Evolutionary conservation across 2,329 filamentous ascomycete species (phyloP), one percentile per base, ranked within the genome.

Genomic region (Hypoxylon sp.): DNA sequence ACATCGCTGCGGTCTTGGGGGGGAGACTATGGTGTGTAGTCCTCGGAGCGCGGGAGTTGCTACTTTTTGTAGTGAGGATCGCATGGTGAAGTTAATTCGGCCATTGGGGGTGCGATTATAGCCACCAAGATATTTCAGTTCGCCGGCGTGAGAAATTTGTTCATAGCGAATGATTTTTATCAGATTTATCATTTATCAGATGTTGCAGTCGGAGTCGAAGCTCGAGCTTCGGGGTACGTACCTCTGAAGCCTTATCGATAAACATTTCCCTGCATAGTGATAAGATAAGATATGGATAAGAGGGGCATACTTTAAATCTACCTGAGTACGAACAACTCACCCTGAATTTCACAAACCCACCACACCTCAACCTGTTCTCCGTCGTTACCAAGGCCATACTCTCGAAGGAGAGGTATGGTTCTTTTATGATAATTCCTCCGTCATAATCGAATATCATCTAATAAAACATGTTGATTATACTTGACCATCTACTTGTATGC

Each of bases 1-100:
- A 62, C 72, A 77, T 65, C 79, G 79, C 24, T 76, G 69, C 17
- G 76, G 74, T 56, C 70, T 73, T 13, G 67, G 71, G 51, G 59
- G 83, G 80, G 68, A 61, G 24, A 71, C 60, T 27, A 73, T 65
- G 17, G 76, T 75, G 61, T 78, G 77, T 24, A 79, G 56, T 54
- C 72, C 72, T 59, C 77, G 73, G 24, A 69, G 47, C 32, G 65
- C 61, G 27, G 73, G 70, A 31, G 65, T 61, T 53, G 68, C 59
- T 71, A 72, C 69, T 72, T 75, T 75, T 19, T 74, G 68, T 51
- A 76, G 61, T 54, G 74, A 71, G 47, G 65, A 55, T 66, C 72
- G 73, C 77, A 78, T 78, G 57, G 62, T 73, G 71, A 64, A 44
- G 29, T 69, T 66, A 39, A 6, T 68, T 64, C 39, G 59, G 72